Conservation (phyloP, 768 basidiomycete species). For the Rubroboletus satanas region DNA sequence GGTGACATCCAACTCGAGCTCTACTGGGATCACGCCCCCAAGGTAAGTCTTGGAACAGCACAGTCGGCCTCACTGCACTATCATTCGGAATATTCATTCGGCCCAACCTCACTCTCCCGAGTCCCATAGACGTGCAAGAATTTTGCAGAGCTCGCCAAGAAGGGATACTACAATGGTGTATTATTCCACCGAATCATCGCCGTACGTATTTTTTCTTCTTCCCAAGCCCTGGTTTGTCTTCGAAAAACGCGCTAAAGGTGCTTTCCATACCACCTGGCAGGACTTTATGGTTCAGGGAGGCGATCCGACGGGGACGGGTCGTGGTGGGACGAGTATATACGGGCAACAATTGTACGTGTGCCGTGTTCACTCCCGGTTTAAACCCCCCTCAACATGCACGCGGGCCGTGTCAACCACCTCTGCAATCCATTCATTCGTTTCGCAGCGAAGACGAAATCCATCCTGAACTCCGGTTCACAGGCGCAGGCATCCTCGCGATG, state of each 20-base stretch:
- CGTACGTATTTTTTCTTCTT: slow-evolving; percentile 35
- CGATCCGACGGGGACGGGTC: slow-evolving; percentile 93
- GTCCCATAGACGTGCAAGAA: slow-evolving; percentile 82
- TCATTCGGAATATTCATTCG: neutral
- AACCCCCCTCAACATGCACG: too few species aligned
- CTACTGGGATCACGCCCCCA: slow-evolving; percentile 90
- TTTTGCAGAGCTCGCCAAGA: slow-evolving; percentile 85
- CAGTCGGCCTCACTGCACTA: neutral
- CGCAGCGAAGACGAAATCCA: slow-evolving; percentile 85
- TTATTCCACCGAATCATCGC: slow-evolving; percentile 90
- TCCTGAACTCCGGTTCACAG: slow-evolving; percentile 89
- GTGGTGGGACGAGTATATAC: slow-evolving; percentile 87
- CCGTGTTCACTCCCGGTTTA: neutral
- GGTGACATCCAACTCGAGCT: slow-evolving; percentile 89
- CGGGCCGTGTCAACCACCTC: neutral
- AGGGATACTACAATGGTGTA: slow-evolving; percentile 89
- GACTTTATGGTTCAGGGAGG: slow-evolving; percentile 98
- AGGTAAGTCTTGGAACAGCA: slow-evolving; percentile 31
- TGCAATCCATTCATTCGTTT: neutral
- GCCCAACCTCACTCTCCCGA: slow-evolving; percentile 8
- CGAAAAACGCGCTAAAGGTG: neutral
- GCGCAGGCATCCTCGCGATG: slow-evolving; percentile 94
- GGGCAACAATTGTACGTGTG: slow-evolving; percentile 76
- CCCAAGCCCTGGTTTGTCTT: neutral
- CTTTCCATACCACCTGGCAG: slow-evolving; percentile 33